A percentile compares a stretch with the other conserved stretches of the same genome.
Evolutionary conservation across 2,329 filamentous ascomycete genomes (phyloP).

Genomic region (Neurospora sp.): DNA sequence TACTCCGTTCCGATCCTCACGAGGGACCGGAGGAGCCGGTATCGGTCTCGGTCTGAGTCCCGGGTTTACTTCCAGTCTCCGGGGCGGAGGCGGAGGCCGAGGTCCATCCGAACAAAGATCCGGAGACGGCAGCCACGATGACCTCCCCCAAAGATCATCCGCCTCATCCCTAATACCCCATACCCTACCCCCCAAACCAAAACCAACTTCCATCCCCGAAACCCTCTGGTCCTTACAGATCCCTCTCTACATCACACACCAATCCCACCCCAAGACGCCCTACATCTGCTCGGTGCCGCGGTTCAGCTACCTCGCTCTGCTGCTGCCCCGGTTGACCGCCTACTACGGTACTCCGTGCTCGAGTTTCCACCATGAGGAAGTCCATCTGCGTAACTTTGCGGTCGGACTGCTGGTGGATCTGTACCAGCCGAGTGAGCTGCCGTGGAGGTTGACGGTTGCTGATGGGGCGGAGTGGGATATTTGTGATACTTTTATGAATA

Average conservation of each 20-base stretch:
- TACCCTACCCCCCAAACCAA: neutral
- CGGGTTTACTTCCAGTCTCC: neutral
- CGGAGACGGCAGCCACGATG: neutral
- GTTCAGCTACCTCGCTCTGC: constrained; percentile 49
- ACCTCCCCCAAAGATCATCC: neutral
- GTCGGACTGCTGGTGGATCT: constrained; percentile 46
- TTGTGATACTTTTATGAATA: constrained; percentile 53
- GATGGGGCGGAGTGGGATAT: constrained; percentile 51
- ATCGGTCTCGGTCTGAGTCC: neutral
- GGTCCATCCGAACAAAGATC: neutral
- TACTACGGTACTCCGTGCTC: constrained; percentile 46
- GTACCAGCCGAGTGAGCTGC: constrained; percentile 39
- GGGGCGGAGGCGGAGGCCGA: neutral
- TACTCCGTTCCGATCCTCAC: neutral
- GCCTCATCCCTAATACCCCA: neutral
- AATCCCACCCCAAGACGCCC: constrained; percentile 33
- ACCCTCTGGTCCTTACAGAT: constrained; percentile 45
- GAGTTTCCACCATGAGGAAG: constrained; percentile 48
- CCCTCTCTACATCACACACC: constrained; percentile 45
- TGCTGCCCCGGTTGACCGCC: constrained; percentile 43
- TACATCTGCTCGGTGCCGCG: constrained; percentile 47
- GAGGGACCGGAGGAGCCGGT: neutral
- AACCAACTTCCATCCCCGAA: constrained; percentile 27
- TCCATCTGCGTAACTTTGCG: constrained; percentile 43
- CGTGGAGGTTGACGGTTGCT: constrained; percentile 45